A percentile compares a stretch with the other conserved stretches of the same genome.
Evolutionary conservation across 148 eudicot species (phyloP).

Genomic region (Cornus florida): DNA sequence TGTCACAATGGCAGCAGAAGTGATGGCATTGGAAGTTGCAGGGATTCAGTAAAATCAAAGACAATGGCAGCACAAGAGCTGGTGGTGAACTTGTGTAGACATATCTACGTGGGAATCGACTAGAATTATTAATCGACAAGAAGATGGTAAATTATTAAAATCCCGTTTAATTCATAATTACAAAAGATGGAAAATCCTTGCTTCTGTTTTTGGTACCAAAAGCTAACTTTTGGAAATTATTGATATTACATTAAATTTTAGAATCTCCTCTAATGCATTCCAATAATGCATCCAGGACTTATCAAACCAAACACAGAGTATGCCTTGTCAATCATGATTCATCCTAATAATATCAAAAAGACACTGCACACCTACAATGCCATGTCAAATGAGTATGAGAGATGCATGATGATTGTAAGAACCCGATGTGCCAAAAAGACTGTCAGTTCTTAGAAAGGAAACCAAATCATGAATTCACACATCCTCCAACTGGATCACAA

Average conservation of each 20-base stretch:
- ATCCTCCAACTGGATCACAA: neutral
- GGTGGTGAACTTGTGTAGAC: neutral
- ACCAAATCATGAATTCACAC: neutral
- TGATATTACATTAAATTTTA: too few species aligned
- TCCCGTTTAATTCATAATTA: neutral
- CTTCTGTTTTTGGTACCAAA: neutral
- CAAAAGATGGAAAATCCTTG: too few species aligned
- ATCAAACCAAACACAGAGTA: neutral
- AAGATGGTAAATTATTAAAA: neutral
- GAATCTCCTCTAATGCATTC: too few species aligned
- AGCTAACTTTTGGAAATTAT: neutral
- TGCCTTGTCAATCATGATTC: neutral
- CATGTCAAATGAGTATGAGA: too few species aligned
- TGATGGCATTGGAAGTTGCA: neutral
- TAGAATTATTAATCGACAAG: neutral
- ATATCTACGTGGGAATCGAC: neutral
- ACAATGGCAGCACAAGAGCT: neutral
- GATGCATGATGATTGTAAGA: neutral
- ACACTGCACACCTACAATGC: neutral
- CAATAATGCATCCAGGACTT: neutral
- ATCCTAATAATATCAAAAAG: neutral
- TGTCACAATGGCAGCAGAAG: neutral
- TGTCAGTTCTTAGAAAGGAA: neutral
- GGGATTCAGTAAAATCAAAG: neutral
- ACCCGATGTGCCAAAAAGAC: too few species aligned